Evolutionary conservation across 2,329 filamentous ascomycete genomes (phyloP).

Genomic region (Fusarium sp.): DNA sequence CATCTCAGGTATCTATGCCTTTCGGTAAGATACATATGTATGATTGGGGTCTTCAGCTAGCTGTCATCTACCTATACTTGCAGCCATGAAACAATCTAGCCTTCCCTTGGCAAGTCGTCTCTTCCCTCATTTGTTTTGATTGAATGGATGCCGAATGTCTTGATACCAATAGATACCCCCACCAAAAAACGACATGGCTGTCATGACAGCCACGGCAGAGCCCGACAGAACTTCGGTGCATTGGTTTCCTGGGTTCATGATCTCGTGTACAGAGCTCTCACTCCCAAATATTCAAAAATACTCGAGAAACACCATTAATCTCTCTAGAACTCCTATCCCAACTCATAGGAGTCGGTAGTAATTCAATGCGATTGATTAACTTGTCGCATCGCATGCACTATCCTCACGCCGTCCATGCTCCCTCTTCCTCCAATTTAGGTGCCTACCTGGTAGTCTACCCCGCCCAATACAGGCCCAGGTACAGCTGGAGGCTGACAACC

Average conservation of each 20-base stretch:
- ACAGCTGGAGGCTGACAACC: conserved; percentile 17
- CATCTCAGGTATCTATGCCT: neutral
- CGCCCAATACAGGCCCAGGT: conserved; percentile 20
- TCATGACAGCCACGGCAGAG: conserved; percentile 27
- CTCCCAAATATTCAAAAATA: neutral
- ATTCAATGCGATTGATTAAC: neutral
- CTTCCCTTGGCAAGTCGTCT: neutral
- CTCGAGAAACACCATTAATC: too few relatives aligned
- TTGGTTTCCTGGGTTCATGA: neutral
- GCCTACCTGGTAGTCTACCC: conserved; percentile 27
- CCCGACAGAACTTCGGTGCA: neutral
- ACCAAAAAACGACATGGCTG: conserved; percentile 22
- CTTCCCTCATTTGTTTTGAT: conserved; percentile 13
- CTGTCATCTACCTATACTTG: neutral
- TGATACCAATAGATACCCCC: conserved; percentile 20
- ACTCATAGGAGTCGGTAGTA: neutral
- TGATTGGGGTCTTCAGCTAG: neutral
- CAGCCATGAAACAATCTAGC: neutral
- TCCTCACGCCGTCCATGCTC: conserved; percentile 31
- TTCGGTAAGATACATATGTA: neutral
- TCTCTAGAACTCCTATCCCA: neutral
- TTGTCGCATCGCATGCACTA: conserved; percentile 33
- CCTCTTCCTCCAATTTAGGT: neutral
- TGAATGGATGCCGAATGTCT: conserved; percentile 16
- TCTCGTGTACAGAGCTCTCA: neutral